Base-by-base conservation (phyloP, 805 yeast genomes). In the Teunomyces cretensis region DNA sequence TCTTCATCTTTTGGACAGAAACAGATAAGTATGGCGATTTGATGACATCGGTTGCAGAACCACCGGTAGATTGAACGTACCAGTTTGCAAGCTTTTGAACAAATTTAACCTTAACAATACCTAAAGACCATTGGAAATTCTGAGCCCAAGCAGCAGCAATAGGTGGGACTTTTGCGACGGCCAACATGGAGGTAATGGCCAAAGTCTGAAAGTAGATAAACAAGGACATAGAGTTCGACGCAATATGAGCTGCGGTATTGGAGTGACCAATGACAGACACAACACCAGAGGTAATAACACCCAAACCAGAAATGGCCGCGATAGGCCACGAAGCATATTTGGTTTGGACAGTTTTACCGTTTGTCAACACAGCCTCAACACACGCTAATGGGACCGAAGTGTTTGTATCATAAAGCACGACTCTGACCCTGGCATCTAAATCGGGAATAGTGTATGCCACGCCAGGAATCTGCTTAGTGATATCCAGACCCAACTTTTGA, bases 71-170 rank as follows among this genome's bases (percentile, higher is more conserved):
- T 68, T 92, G 97, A 42, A 92, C 84, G 64, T 92, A 92, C 99
- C 99, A 92, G 62, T 84, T 80, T 52, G 94, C 85, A 50, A 89
- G 86, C 35, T 74, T 64, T 64, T 91, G 97, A 80, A 92, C 85
- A 58, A 90, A 88, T 11, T 68, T 65, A 6, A 83, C 80, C 43
- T 78, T 77, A 56, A 94, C 87, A 52, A 92, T 84, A 39, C 99
- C 99, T 79, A 92, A 79, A 1, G 97, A 83, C 98, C 98, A 92
- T 66, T 81, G 83, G 74, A 94, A 94, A 70, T 92, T 94, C 67
- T 92, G 96, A 27, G 95, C 83, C 99, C 99, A 92, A 2, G 98
- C 91, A 2, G 96, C 89, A 4, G 97, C 98, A 54, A 94, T 91
- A 2, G 99, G 99, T 1, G 99, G 99, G 15, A 89, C 87, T 49